Evolutionary conservation across 306 rosid genomes (phyloP).

Genomic region (Quercus ilex): DNA sequence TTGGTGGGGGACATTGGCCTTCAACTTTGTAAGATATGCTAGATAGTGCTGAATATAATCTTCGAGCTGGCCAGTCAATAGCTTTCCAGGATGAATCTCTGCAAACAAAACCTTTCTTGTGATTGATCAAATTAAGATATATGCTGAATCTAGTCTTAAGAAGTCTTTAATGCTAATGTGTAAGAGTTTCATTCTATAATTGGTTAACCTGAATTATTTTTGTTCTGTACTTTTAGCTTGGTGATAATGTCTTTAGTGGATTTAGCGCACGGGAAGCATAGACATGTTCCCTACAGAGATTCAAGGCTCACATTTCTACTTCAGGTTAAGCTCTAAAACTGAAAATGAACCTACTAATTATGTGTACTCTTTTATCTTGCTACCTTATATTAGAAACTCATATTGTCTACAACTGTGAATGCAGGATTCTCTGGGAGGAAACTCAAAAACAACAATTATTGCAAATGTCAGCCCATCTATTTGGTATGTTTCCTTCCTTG

Average conservation of each 20-base stretch:
- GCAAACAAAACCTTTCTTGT: not conserved
- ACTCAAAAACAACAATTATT: slow-evolving; percentile 90
- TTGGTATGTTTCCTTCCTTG: slow-evolving; percentile 53
- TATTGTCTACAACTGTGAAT: slow-evolving; percentile 23
- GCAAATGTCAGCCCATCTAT: slow-evolving; percentile 96
- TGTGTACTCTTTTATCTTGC: slow-evolving; percentile 1
- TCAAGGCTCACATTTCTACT: slow-evolving; percentile 97
- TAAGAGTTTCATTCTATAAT: slow-evolving; percentile 1
- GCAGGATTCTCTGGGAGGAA: slow-evolving; percentile 99
- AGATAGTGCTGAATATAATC: slow-evolving; percentile 5
- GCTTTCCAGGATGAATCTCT: not conserved
- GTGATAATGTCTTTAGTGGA: slow-evolving; percentile 97
- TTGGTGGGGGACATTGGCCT: not conserved
- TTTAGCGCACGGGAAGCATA: slow-evolving; percentile 88
- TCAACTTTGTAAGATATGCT: not conserved
- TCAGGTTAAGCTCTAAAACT: slow-evolving; percentile 58
- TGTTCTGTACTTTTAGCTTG: slow-evolving; percentile 54
- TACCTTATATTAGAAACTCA: slow-evolving; percentile 8
- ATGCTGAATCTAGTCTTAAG: not conserved
- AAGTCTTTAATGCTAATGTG: not conserved
- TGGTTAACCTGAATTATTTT: slow-evolving; percentile 27
- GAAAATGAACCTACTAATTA: not conserved
- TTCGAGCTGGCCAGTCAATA: not conserved
- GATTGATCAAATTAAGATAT: not conserved
- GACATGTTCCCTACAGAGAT: slow-evolving; percentile 97